These are phyloP conservation scores for Epichloe coenophiala DNA, from an alignment of 2,329 filamentous ascomycete species.

Conservation along the genomic window DNA sequence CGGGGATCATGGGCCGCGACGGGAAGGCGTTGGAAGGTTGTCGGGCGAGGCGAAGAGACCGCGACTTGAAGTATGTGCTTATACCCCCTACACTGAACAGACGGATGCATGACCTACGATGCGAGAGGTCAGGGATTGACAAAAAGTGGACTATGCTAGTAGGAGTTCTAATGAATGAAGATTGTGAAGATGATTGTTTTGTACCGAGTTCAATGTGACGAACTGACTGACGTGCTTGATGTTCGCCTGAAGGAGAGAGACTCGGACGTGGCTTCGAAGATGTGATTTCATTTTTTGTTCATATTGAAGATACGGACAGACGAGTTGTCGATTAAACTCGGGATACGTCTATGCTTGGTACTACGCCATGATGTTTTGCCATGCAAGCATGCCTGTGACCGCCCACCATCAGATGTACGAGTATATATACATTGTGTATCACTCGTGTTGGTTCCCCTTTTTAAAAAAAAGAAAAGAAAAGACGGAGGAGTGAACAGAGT, in stretches of 20 bases:
- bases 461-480: too few relatives aligned
- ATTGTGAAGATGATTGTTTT: neutral
- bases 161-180: conserved; percentile 21
- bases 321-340: too few relatives aligned
- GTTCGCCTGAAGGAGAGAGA: neutral
- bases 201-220: neutral
- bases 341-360: too few relatives aligned
- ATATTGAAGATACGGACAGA: neutral
- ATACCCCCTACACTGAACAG: conserved; percentile 22
- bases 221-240: neutral
- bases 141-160: conserved; percentile 19
- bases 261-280: too few relatives aligned
- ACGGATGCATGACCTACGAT: conserved; percentile 19
- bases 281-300: neutral
- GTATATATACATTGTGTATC: too few relatives aligned
- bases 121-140: conserved; percentile 22
- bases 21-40: conserved; percentile 26
- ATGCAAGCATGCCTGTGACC: too few relatives aligned
- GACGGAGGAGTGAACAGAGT: too few relatives aligned
- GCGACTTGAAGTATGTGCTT: conserved; percentile 24
- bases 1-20: neutral
- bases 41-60: conserved; percentile 22
- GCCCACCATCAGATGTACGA: too few relatives aligned
- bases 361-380: too few relatives aligned
- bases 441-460: too few relatives aligned